Conservation (phyloP, 768 basidiomycete species). For the Amanita pseudoporphyria region DNA sequence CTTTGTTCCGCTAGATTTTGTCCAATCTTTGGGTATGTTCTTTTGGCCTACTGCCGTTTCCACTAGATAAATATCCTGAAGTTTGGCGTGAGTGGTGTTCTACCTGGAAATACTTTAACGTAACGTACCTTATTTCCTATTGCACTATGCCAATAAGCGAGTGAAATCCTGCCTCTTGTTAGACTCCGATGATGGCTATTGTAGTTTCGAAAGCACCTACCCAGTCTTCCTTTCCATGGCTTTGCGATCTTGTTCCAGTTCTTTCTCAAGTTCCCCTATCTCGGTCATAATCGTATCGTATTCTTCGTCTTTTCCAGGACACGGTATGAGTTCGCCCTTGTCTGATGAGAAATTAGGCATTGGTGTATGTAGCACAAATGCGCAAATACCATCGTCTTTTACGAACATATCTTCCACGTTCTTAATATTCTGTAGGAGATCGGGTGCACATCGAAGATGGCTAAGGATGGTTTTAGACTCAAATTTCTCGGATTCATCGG, state of each 20-base stretch:
- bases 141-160: slow-evolving; percentile 48
- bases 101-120: not conserved
- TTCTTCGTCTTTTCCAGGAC: slow-evolving; percentile 74
- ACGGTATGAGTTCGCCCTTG: slow-evolving; percentile 64
- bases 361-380: not conserved
- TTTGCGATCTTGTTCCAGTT: slow-evolving; percentile 58
- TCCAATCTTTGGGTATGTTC: slow-evolving; percentile 77
- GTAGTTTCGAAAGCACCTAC: slow-evolving; percentile 26
- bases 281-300: slow-evolving; percentile 74
- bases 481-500: slow-evolving; percentile 62
- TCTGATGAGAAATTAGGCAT: slow-evolving; percentile 25
- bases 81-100: not conserved
- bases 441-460: slow-evolving; percentile 73
- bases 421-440: slow-evolving; percentile 61
- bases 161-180: slow-evolving; percentile 18
- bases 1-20: slow-evolving; percentile 72
- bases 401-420: slow-evolving; percentile 67
- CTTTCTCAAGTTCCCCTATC: slow-evolving; percentile 60
- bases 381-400: slow-evolving; percentile 46
- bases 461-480: slow-evolving; percentile 67
- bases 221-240: slow-evolving; percentile 58
- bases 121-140: slow-evolving; percentile 64
- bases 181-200: not conserved
- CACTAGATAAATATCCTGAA: slow-evolving; percentile 83
- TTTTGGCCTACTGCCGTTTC: slow-evolving; percentile 55